Percentiles rank a stretch among this genome's conserved stretches.
phyloP scores from a whole-genome alignment of 495 filamentous ascomycete species.

The Daldinia decipiens region DNA sequence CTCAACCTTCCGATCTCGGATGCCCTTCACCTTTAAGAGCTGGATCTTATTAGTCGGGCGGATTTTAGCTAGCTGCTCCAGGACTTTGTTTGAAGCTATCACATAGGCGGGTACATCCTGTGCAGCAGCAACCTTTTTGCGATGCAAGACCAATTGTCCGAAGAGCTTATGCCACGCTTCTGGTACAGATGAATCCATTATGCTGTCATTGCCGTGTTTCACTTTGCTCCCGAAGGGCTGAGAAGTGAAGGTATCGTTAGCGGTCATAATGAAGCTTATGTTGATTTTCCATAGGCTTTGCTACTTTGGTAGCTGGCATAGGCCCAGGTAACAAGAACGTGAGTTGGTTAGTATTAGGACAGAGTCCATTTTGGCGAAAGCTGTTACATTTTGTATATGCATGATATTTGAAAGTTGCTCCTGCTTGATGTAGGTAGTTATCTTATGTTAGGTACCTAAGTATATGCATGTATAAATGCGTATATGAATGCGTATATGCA shows the following conservation, averaged over 20 bases:
- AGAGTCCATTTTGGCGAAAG: background rate
- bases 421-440: background rate
- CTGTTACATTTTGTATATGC: background rate
- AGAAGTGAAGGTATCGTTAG: background rate
- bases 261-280: background rate
- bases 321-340: background rate
- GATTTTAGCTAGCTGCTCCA: background rate
- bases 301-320: background rate
- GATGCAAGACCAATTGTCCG: background rate
- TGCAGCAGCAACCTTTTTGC: background rate
- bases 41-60: constrained; percentile 12
- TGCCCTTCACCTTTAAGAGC: constrained; percentile 3
- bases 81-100: background rate
- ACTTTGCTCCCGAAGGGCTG: background rate
- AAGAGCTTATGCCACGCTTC: constrained; percentile 1
- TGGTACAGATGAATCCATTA: background rate
- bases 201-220: background rate
- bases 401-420: background rate
- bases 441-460: too few species aligned
- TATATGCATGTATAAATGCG: background rate
- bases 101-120: background rate
- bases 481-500: background rate
- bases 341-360: background rate
- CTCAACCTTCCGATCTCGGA: background rate
- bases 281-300: background rate